These are phyloP conservation scores for Neocucurbitaria cava DNA, from an alignment of 2,329 filamentous ascomycete genomes.

Conservation along the genomic window DNA sequence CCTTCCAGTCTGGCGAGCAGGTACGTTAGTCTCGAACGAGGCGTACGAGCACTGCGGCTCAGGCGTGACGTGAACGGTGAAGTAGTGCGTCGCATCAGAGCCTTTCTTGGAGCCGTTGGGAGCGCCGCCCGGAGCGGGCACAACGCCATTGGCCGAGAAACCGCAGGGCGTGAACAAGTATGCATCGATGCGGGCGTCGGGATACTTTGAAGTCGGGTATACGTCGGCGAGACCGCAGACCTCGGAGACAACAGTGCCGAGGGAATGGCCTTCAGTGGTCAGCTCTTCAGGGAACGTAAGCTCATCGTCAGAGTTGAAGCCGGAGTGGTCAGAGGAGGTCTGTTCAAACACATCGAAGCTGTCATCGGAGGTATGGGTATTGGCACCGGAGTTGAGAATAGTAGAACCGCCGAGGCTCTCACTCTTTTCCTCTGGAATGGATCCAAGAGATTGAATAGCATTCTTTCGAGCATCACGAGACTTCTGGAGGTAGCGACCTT, in stretches of 20 bases:
- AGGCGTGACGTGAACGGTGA: constrained; percentile 97
- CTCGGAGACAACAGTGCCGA: constrained; percentile 92
- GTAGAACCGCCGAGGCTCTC: constrained; percentile 46
- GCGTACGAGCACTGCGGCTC: constrained; percentile 97
- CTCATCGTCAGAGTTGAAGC: constrained; percentile 64
- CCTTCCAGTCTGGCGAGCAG: constrained; percentile 83
- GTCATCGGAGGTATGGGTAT: constrained; percentile 58
- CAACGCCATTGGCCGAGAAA: constrained; percentile 95
- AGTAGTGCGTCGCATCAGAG: constrained; percentile 72
- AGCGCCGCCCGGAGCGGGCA: constrained; percentile 72
- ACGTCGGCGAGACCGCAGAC: constrained; percentile 86
- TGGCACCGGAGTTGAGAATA: constrained; percentile 50
- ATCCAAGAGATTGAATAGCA: constrained; percentile 65
- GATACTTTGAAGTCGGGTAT: constrained; percentile 85
- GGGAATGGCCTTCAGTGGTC: constrained; percentile 90
- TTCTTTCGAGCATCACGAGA: constrained; percentile 68
- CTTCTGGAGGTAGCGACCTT: constrained; percentile 75
- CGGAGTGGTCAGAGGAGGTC: constrained; percentile 68
- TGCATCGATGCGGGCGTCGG: constrained; percentile 90
- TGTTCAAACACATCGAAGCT: constrained; percentile 83
- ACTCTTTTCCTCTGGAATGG: constrained; percentile 61
- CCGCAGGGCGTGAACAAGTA: constrained; percentile 97
- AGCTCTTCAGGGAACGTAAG: constrained; percentile 72
- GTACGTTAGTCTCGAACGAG: constrained; percentile 98
- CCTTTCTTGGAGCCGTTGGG: constrained; percentile 53